phyloP scores from a whole-genome alignment of 2,329 filamentous ascomycete species.

The Didymosphaeria variabile region DNA sequence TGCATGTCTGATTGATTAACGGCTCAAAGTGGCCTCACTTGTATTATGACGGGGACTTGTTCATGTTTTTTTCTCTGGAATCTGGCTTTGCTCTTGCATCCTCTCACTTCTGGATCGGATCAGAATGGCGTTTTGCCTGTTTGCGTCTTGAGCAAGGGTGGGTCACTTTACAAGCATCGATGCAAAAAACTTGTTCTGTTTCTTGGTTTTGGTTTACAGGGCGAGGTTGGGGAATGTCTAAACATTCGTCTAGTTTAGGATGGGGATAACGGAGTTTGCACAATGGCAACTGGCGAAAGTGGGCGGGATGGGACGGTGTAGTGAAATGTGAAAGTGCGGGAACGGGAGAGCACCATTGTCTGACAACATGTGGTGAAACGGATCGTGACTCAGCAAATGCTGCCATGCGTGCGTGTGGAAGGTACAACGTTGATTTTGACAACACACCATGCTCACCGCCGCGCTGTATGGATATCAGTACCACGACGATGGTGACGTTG shows the following conservation, averaged over 20 bases:
- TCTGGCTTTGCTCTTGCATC: conserved; percentile 40
- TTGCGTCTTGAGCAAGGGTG: conserved; percentile 14
- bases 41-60: conserved; percentile 41
- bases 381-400: neutral
- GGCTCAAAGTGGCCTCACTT: conserved; percentile 35
- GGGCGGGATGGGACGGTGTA: neutral
- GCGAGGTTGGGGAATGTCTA: conserved; percentile 30
- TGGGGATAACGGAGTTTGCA: conserved; percentile 13
- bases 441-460: no score
- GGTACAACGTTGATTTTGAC: no score
- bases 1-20: conserved; percentile 31
- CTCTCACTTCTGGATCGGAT: conserved; percentile 36
- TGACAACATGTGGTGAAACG: neutral
- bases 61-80: conserved; percentile 31
- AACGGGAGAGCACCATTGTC: neutral
- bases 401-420: no score
- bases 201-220: conserved; percentile 20
- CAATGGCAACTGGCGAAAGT: neutral
- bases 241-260: conserved; percentile 35
- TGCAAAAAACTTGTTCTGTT: conserved; percentile 14
- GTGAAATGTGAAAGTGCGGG: conserved; percentile 11
- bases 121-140: conserved; percentile 14
- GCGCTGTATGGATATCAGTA: no score
- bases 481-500: no score
- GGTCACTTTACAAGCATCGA: conserved; percentile 16